phyloP scores from a whole-genome alignment of 495 filamentous ascomycete genomes.

The Xylaria grammica region DNA sequence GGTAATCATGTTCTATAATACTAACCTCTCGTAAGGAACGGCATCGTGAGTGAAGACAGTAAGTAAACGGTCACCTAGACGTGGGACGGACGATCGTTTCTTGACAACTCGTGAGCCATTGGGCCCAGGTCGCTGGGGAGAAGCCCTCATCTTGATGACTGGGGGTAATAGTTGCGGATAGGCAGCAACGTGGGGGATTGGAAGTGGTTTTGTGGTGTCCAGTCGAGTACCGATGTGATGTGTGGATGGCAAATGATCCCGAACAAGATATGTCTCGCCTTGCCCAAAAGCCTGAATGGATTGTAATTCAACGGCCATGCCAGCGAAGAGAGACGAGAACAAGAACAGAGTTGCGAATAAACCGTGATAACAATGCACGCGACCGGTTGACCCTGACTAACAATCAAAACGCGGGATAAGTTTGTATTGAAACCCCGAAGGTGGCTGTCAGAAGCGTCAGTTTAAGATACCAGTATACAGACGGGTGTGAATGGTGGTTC shows the following conservation, averaged over 20 bases:
- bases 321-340: background rate
- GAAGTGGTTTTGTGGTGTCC: background rate
- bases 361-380: background rate
- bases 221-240: background rate
- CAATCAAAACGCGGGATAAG: background rate
- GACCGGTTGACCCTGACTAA: background rate
- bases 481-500: too few relatives aligned
- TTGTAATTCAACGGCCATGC: background rate
- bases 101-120: conserved; percentile 26
- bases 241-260: background rate
- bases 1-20: background rate
- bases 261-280: background rate
- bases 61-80: conserved; percentile 31
- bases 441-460: conserved; percentile 1
- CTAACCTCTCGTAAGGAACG: background rate
- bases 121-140: conserved; percentile 20
- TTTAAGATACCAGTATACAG: background rate
- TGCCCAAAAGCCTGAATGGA: background rate
- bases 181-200: background rate
- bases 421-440: background rate
- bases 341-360: background rate
- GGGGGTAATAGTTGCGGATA: background rate
- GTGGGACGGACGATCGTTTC: conserved; percentile 20
- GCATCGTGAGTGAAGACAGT: conserved; percentile 7
- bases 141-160: conserved; percentile 17